Percentiles rank a stretch among this genome's conserved stretches.
Conservation (phyloP, 352 stramenopile genomes). For the Pythium rhizo-oryzae region DNA sequence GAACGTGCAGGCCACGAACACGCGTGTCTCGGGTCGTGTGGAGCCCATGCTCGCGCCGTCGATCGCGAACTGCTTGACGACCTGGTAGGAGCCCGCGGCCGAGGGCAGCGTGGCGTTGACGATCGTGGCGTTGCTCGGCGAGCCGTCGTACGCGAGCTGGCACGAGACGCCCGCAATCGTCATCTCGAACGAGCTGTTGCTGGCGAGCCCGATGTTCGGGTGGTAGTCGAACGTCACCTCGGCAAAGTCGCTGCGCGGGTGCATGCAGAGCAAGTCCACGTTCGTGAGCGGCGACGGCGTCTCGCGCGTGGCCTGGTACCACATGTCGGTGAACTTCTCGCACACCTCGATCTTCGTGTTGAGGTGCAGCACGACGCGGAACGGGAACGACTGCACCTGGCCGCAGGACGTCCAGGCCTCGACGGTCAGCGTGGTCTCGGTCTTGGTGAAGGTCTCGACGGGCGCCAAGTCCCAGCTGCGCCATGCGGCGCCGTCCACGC, state of each 20-base stretch:
- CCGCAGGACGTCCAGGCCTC: conserved; percentile 48
- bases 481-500: conserved; percentile 11
- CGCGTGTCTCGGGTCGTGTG: conserved; percentile 44
- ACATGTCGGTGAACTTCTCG: conserved; percentile 43
- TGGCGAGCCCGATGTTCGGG: conserved; percentile 26
- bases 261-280: conserved; percentile 33
- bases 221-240: conserved; percentile 50
- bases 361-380: conserved; percentile 38
- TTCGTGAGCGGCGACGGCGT: conserved; percentile 3
- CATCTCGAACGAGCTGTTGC: conserved; percentile 10
- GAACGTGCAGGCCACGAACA: conserved; percentile 57
- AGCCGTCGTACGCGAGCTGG: conserved; percentile 31
- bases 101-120: neutral
- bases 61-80: conserved; percentile 52
- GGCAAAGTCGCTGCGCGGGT: conserved; percentile 42
- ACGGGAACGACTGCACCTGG: conserved; percentile 29
- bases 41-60: conserved; percentile 43
- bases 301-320: conserved; percentile 37
- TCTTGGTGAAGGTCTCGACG: conserved; percentile 36
- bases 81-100: conserved; percentile 34
- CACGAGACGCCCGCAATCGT: conserved; percentile 37
- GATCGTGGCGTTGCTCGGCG: conserved; percentile 13
- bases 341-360: conserved; percentile 35
- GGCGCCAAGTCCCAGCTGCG: conserved; percentile 10
- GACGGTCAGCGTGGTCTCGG: conserved; percentile 48